Conservation (phyloP, 345 rosid genomes). For the Eucalyptus tenuipes region DNA sequence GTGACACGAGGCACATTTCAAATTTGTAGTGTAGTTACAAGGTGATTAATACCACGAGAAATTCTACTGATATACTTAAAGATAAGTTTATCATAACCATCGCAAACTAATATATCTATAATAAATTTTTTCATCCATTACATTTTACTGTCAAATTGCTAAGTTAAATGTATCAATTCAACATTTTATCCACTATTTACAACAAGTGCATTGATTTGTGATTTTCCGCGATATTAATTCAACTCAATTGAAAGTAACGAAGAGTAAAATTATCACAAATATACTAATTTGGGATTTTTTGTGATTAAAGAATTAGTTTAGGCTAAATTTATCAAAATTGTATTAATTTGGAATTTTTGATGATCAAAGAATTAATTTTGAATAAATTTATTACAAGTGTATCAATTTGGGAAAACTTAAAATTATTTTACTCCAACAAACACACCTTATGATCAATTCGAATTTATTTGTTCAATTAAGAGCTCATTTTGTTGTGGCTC, state of each 20-base stretch:
- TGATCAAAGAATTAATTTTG: fast-evolving
- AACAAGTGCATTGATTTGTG: fast-evolving
- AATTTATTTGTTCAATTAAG: not conserved
- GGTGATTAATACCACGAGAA: too few relatives aligned
- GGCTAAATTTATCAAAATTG: fast-evolving
- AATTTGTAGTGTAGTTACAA: not conserved
- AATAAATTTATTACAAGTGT: fast-evolving
- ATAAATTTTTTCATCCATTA: too few relatives aligned
- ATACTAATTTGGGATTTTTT: fast-evolving
- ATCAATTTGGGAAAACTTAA: too few relatives aligned
- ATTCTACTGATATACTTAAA: fast-evolving
- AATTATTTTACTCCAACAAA: not conserved
- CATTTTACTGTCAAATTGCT: fast-evolving
- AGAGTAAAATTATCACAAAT: too few relatives aligned
- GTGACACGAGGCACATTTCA: too few relatives aligned
- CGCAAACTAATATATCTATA: fast-evolving
- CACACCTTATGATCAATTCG: not conserved
- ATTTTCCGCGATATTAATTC: fast-evolving
- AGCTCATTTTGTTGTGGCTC: not conserved
- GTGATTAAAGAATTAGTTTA: too few relatives aligned
- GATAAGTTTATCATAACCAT: fast-evolving
- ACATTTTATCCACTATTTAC: fast-evolving
- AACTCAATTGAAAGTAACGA: fast-evolving
- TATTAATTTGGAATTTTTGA: fast-evolving
- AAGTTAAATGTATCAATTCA: fast-evolving